Evolutionary conservation across 2,329 filamentous ascomycete genomes (phyloP), one percentile per base, ranked within the genome.

Genomic region (Plectosphaerella sp.): DNA sequence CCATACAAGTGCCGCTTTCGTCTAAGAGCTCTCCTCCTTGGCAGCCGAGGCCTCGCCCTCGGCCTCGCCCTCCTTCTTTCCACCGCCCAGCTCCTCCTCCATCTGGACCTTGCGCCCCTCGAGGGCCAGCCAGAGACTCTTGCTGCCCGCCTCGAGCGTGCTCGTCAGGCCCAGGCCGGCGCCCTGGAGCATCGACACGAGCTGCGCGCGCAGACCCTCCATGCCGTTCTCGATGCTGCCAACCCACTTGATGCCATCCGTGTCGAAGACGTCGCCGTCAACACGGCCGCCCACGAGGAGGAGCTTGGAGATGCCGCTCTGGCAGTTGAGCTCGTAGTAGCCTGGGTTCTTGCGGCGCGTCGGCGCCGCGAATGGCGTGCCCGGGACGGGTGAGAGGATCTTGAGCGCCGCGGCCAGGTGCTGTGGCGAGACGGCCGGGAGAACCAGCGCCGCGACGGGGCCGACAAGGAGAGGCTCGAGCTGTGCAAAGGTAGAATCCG

Each of bases 71-170:
- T 64, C 61, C 41, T 59, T 59, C 58, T 63, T 59, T 46, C 59
- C 54, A 41, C 60, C 59, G 16, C 53, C 59, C 43, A 56, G 49
- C 51, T 89, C 86, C 60, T 92, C 88, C 64, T 97, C 91, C 67
- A 99, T 70, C 72, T 93, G 87, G 47, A 77, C 83, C 71, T 86
- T 84, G 67, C 93, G 79, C 47, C 89, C 84, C 76, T 97, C 93
- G 62, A 99, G 75, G 12, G 93, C 90, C 56, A 96, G 79, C 79
- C 93, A 97, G 61, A 99, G 67, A 65, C 82, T 92, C 77, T 87
- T 90, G 54, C 86, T 80, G 47, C 89, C 84, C 51, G 88, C 85
- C 68, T 96, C 91, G 61, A 99, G 73, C n/a, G 86, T 81, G 57
- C 73, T 84, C 22, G 91, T 89, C 51, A 99, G 71, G 53, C 86